A percentile compares a stretch with the other conserved stretches of the same genome.
Conservation (phyloP, 306 rosid genomes). For the Hippophae tibetana region DNA sequence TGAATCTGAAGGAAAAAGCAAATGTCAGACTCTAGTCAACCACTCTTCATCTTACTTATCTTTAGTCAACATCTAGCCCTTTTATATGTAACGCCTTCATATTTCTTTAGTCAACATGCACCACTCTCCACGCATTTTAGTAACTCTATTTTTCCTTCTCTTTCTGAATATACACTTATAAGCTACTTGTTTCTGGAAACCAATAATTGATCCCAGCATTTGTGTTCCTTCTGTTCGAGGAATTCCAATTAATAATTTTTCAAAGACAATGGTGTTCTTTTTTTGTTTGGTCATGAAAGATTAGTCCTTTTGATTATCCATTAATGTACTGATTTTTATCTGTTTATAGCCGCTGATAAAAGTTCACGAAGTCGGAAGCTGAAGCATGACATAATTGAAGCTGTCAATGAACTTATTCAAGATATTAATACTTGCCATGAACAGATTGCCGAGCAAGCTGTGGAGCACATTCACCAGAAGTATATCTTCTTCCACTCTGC, state of each 20-base stretch:
- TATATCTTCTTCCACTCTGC: constrained; percentile 21
- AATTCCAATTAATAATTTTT: neutral
- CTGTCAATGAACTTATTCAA: constrained; percentile 90
- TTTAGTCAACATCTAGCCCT: no score
- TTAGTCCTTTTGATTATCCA: no score
- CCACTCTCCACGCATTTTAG: no score
- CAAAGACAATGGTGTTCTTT: neutral
- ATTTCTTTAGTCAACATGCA: no score
- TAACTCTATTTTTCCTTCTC: no score
- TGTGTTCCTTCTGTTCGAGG: no score
- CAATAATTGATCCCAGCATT: no score
- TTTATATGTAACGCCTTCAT: no score
- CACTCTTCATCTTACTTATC: no score
- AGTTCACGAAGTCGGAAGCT: constrained; percentile 68
- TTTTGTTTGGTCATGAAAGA: neutral
- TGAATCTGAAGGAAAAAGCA: constrained; percentile 92
- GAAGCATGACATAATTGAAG: constrained; percentile 98
- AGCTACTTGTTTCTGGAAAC: no score
- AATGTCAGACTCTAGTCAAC: constrained; percentile 40
- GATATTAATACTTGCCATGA: constrained; percentile 84
- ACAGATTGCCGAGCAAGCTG: constrained; percentile 96
- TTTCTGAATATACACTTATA: no score
- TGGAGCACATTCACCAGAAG: constrained; percentile 99
- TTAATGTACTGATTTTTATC: neutral
- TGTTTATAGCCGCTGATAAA: constrained; percentile 72